A percentile compares a stretch with the other conserved stretches of the same genome.
phyloP scores from a whole-genome alignment of 2,329 filamentous ascomycete species.

The Calonectria naviculata region DNA sequence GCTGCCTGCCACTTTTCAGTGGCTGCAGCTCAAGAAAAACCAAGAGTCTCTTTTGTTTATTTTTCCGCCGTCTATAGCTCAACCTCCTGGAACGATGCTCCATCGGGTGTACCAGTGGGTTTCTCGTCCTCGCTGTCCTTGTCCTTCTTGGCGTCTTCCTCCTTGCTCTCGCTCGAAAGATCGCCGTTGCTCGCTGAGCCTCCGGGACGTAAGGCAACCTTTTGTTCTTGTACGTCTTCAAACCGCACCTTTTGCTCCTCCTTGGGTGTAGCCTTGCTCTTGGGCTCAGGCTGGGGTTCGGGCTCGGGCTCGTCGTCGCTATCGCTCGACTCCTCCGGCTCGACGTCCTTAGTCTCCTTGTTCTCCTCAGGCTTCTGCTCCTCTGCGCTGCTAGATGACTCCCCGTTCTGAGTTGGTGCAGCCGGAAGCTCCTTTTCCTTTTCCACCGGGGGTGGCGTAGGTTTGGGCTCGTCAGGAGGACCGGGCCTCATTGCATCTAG shows the following conservation, averaged over 20 bases:
- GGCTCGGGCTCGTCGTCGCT: conserved; percentile 46
- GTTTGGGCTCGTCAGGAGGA: conserved; percentile 50
- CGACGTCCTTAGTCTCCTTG: conserved; percentile 29
- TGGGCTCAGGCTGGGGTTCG: conserved; percentile 52
- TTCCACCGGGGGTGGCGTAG: conserved; percentile 43
- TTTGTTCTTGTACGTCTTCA: conserved; percentile 66
- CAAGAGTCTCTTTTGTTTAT: conserved; percentile 6
- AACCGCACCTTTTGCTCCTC: conserved; percentile 68
- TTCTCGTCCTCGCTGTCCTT: conserved; percentile 50
- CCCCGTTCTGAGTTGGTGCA: conserved; percentile 35
- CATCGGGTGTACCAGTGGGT: conserved; percentile 62
- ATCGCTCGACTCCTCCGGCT: conserved; percentile 34
- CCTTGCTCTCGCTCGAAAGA: conserved; percentile 44
- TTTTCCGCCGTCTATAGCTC: conserved; percentile 56
- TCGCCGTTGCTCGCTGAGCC: conserved; percentile 39
- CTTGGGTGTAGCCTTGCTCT: conserved; percentile 44
- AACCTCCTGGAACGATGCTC: conserved; percentile 73
- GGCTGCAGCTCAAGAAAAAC: conserved; percentile 8
- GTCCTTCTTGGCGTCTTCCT: conserved; percentile 45
- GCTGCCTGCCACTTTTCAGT: conserved; percentile 11
- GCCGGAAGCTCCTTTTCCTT: conserved; percentile 47
- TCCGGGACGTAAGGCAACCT: conserved; percentile 60
- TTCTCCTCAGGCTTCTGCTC: conserved; percentile 43
- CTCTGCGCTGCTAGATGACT: conserved; percentile 36
- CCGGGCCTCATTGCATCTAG: conserved; percentile 77